phyloP scores from a whole-genome alignment of 2,329 filamentous ascomycete genomes.

The Zelopaecilomyces penicillatus region DNA sequence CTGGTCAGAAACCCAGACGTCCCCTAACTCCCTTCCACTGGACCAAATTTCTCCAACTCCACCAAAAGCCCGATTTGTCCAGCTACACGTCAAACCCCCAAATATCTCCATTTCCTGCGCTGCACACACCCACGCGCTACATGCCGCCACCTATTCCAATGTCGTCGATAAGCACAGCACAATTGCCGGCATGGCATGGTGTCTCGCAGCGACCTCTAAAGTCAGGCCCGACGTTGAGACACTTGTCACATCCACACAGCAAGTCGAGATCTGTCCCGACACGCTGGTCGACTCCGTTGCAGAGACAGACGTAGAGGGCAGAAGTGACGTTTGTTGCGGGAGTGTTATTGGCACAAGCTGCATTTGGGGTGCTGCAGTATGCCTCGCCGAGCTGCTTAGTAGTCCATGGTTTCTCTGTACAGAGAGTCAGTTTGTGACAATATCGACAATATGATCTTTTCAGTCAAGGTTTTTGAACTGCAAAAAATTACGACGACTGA shows the following conservation, averaged over 20 bases:
- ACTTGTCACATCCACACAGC: slow-evolving; percentile 31
- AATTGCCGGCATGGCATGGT: slow-evolving; percentile 22
- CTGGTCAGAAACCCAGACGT: too few species aligned
- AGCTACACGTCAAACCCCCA: too few species aligned
- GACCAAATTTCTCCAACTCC: too few species aligned
- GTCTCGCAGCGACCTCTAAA: slow-evolving; percentile 31
- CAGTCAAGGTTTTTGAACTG: too few species aligned
- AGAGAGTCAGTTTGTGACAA: background rate
- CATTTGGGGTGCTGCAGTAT: slow-evolving; percentile 30
- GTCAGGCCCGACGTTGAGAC: slow-evolving; percentile 30
- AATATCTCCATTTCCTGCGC: too few species aligned
- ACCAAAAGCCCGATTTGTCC: too few species aligned
- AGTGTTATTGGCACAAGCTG: slow-evolving; percentile 21
- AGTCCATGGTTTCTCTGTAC: slow-evolving; percentile 26
- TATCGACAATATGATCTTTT: background rate
- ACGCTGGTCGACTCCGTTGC: slow-evolving; percentile 22
- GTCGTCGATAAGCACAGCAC: background rate
- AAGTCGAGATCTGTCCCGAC: slow-evolving; percentile 27
- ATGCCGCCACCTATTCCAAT: too few species aligned
- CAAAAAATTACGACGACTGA: background rate
- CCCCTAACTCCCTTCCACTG: too few species aligned
- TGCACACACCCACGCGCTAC: too few species aligned
- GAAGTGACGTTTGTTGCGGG: slow-evolving; percentile 23
- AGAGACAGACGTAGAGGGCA: slow-evolving; percentile 32
- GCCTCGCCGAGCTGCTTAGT: slow-evolving; percentile 23